Percentiles rank a stretch among this genome's conserved stretches.
These are phyloP conservation scores for Quercus alba DNA, from an alignment of 306 rosid genomes.

Conservation along the genomic window DNA sequence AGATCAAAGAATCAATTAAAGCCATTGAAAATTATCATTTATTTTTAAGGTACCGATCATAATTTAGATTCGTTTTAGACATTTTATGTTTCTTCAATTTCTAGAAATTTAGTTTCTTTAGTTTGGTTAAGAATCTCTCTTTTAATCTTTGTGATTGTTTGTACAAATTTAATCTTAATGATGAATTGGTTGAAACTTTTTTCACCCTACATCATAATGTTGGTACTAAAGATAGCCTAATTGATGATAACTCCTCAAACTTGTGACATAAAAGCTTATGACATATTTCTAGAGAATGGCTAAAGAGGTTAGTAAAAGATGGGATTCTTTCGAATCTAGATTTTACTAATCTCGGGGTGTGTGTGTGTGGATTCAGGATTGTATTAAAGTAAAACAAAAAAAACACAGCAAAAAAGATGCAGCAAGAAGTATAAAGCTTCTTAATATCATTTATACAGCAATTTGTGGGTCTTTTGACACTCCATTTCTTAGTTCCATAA, in stretches of 20 bases:
- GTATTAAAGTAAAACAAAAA: no score
- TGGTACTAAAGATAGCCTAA: not conserved
- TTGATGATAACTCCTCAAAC: not conserved
- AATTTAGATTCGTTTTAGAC: not conserved
- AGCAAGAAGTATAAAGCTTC: no score
- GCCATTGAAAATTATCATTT: not conserved
- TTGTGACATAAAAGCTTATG: not conserved
- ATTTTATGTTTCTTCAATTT: not conserved
- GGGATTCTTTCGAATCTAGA: not conserved
- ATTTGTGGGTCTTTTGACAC: no score
- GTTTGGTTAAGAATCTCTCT: not conserved
- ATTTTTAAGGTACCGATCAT: not conserved
- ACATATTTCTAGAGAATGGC: not conserved
- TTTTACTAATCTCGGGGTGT: no score
- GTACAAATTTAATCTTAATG: not conserved
- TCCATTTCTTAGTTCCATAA: no score
- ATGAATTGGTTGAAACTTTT: not conserved
- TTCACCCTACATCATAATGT: not conserved
- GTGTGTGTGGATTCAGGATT: no score
- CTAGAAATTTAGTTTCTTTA: not conserved
- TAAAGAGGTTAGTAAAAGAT: not conserved
- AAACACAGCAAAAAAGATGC: no score
- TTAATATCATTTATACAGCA: no score
- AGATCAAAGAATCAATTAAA: not conserved
- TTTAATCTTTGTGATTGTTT: not conserved